Base-by-base conservation (phyloP, 164 flowering plant species). In the Magnolia officinalis region DNA sequence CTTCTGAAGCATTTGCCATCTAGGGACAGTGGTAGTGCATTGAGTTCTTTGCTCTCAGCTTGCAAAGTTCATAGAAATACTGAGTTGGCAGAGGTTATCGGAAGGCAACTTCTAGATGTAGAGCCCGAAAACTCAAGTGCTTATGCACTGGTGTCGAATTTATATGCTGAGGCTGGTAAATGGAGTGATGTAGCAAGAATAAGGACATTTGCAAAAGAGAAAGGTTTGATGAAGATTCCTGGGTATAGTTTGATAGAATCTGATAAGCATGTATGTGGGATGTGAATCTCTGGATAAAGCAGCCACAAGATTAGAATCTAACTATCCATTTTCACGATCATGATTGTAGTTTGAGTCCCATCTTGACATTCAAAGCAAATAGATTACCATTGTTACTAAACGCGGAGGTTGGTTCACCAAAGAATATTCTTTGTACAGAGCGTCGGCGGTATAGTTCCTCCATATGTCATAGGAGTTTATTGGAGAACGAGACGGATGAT, bases 31-130 rank as follows among this genome's bases (percentile, higher is more conserved):
- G 75, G 52, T 58, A 79, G 84, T 51, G 86, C 87, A 58, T 50
- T 87, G 78, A 66, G 84, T 52, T 76, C 91, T 76, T 80, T 89
- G 85, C 89, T 91, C 75, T 80, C 86, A 75, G 87, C 91, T 78
- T 89, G 93, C 75, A 85, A 80, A 77, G 72, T 86, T 67, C 84
- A 90, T 66, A 76, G 79, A 24, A 79, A 86, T 52, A 68, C 76
- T 4, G 75, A 79, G 80, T 66, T 89, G 78, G 91, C 89, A 8
- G 89, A 85, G 80, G 70, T 76, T 49, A 75, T 87, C 19, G 89
- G 85, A 49, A 80, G 72, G 73, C 78, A 52, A 65, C 77, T 89
- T 7, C 31, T 89, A 64, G 73, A 70, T 50, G 55, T 87, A 70
- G 84, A 84, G 21, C 88, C 90, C 50, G 80, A 75, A 29, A 85